Evolutionary conservation across 257 asterid genomes (phyloP), one percentile per base, ranked within the genome.

Genomic region (Ilex aquifolium): DNA sequence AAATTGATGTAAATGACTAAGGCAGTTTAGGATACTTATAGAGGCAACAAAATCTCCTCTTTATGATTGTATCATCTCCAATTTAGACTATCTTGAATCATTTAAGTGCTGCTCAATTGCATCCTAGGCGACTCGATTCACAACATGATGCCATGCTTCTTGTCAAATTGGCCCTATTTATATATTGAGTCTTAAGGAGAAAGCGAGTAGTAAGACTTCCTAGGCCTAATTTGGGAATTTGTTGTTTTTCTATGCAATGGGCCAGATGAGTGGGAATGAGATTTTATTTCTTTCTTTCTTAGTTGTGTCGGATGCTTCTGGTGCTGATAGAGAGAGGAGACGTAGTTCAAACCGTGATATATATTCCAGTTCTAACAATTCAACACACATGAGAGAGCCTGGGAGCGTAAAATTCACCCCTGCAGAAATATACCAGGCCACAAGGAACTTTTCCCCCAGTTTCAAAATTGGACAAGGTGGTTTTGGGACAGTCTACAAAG

Each of bases 381-480:
- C 97, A 57, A 65, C 69, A 27, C 83, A 63, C 32, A 6, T 60
- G 2, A 66, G 65, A 65, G 87, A 75, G 77, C 81, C 79, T 1
- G 93, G 88, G 8, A 77, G 79, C 63, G 65, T 63, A 31, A 83
- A 81, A 58, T 87, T 82, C 83, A 79, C 90, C 74, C 64, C 87
- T 60, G 85, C 76, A 48, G 95, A 87, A 65, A 93, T 93, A 72
- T 73, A 55, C 29, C 87, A 79, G 70, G 97, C 95, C 61, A 90
- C 99, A 21, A 81, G 54, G 61, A 85, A 81, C 66, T 93, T 93
- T 70, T 90, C 96, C 32, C 96, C 95, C 14, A 74, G 76, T 76
- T 75, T 80, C 48, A 93, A 85, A 74, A 71, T 93, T 56, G 99
- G 97, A 64, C 99, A 93, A 79, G 99, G 99, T 54, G 99, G 99